A percentile compares a stretch with the other conserved stretches of the same genome.
Evolutionary conservation across 2,329 filamentous ascomycete species (phyloP).

Genomic region (Pseudonectria buxi): DNA sequence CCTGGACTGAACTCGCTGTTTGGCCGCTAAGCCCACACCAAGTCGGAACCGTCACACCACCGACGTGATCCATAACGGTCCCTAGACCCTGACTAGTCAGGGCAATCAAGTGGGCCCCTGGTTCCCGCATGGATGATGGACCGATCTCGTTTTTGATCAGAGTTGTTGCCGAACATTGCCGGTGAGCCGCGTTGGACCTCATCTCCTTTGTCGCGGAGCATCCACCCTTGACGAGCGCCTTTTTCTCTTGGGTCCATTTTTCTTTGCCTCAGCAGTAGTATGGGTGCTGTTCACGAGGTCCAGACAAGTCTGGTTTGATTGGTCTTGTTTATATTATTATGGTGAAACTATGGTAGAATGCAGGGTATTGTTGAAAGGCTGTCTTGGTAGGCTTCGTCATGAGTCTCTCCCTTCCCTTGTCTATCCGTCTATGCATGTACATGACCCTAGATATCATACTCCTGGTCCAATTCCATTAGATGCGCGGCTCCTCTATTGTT

Average conservation of each 20-base stretch:
- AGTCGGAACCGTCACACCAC: conserved; percentile 6
- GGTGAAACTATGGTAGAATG: background rate
- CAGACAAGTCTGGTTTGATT: background rate
- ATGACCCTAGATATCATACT: too few species aligned
- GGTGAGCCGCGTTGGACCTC: conserved; percentile 3
- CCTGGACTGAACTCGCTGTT: conserved; percentile 2
- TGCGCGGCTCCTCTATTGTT: too few species aligned
- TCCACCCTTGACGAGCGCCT: too few species aligned
- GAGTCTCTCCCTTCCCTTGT: too few species aligned
- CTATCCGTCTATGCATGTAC: too few species aligned
- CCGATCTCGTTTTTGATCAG: conserved; percentile 9
- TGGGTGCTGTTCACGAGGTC: too few species aligned
- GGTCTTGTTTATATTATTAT: background rate
- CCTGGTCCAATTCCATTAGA: too few species aligned
- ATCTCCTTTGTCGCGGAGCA: too few species aligned
- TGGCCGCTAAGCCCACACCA: background rate
- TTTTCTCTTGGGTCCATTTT: background rate
- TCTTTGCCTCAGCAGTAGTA: too few species aligned
- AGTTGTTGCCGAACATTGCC: conserved; percentile 17
- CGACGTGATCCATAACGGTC: background rate
- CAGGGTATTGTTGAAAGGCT: background rate
- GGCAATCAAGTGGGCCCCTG: conserved; percentile 15
- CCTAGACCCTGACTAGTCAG: conserved; percentile 12
- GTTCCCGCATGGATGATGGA: background rate
- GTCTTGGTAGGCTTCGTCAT: too few species aligned